These are phyloP conservation scores for Typha latifolia DNA, from an alignment of 176 grass and related monocot genomes.

Conservation along the genomic window DNA sequence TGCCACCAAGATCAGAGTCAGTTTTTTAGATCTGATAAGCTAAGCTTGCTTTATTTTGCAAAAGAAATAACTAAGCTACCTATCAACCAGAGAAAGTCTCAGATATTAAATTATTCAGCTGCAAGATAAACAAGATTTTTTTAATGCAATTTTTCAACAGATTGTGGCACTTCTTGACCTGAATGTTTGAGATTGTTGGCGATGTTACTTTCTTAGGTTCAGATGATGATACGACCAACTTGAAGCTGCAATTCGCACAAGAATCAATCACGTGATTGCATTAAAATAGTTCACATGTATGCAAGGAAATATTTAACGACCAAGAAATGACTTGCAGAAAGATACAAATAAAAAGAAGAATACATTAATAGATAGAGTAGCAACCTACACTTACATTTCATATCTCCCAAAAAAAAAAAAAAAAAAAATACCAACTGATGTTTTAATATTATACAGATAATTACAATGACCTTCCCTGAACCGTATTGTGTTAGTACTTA, in stretches of 20 bases:
- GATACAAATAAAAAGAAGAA: too few species aligned
- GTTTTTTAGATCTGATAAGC: neutral
- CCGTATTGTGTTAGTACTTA: too few species aligned
- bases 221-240: slow-evolving; percentile 56
- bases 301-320: neutral
- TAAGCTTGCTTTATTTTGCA: neutral
- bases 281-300: neutral
- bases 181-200: slow-evolving; percentile 93
- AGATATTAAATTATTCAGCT: neutral
- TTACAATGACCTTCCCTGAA: too few species aligned
- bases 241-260: slow-evolving; percentile 50
- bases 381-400: too few species aligned
- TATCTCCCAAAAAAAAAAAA: too few species aligned
- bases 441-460: too few species aligned
- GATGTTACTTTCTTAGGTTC: slow-evolving; percentile 83
- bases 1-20: too few species aligned
- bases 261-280: slow-evolving; percentile 18
- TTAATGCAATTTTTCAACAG: slow-evolving; percentile 4
- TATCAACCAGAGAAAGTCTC: neutral
- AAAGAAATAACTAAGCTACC: neutral
- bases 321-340: too few species aligned
- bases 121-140: slow-evolving; percentile 6
- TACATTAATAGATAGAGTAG: too few species aligned
- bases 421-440: too few species aligned
- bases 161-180: slow-evolving; percentile 30